Evolutionary conservation across 2,329 filamentous ascomycete genomes (phyloP).

Genomic region (Ilyonectria robusta): DNA sequence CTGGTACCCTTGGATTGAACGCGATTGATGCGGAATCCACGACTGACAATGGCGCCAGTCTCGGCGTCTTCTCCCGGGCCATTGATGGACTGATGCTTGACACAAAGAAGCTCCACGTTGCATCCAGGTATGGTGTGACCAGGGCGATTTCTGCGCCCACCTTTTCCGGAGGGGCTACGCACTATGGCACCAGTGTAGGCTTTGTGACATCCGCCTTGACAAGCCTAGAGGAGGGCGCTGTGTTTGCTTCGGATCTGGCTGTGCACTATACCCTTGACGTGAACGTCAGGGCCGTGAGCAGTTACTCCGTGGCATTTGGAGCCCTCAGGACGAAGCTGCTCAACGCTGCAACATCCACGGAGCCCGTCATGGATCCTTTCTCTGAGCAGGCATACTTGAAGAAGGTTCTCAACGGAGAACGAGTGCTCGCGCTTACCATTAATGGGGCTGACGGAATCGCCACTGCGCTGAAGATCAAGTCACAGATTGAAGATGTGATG

Average conservation of each 20-base stretch:
- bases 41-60: conserved; percentile 66
- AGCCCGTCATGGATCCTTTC: conserved; percentile 57
- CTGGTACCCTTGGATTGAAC: conserved; percentile 72
- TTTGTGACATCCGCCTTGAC: conserved; percentile 67
- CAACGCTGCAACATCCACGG: conserved; percentile 59
- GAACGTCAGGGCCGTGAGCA: conserved; percentile 56
- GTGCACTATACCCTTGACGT: conserved; percentile 72
- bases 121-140: conserved; percentile 70
- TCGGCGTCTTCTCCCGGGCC: conserved; percentile 68
- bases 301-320: conserved; percentile 69
- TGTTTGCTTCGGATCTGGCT: conserved; percentile 69
- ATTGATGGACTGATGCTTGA: conserved; percentile 70
- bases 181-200: conserved; percentile 71
- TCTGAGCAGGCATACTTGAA: conserved; percentile 66
- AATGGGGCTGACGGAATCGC: conserved; percentile 76
- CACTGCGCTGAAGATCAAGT: conserved; percentile 71
- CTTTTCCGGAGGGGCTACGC: conserved; percentile 57
- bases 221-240: conserved; percentile 61
- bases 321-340: conserved; percentile 68
- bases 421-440: conserved; percentile 70
- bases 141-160: conserved; percentile 70
- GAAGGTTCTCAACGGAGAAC: conserved; percentile 67
- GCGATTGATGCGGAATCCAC: conserved; percentile 72
- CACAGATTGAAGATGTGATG: conserved; percentile 64
- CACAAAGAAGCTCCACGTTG: conserved; percentile 68